A percentile compares a stretch with the other conserved stretches of the same genome.
Conservation (phyloP, 768 basidiomycete species). For the Zangia roseola region DNA sequence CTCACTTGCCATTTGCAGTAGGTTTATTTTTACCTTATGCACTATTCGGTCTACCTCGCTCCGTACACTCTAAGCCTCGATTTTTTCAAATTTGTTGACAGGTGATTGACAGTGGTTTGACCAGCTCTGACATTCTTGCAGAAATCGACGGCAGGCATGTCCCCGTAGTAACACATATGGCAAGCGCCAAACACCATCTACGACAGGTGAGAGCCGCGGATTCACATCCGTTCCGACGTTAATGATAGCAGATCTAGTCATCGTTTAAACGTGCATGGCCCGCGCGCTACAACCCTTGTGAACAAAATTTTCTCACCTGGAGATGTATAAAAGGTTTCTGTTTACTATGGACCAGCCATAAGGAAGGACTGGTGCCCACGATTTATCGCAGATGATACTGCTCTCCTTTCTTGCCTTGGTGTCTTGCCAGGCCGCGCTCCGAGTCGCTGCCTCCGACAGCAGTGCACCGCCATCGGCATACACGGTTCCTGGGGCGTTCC, state of each 20-base stretch:
- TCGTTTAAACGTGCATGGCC: conserved; percentile 2
- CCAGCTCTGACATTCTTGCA: too few relatives aligned
- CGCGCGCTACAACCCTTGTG: neutral
- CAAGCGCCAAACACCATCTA: too few relatives aligned
- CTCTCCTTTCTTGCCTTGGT: neutral
- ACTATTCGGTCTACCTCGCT: too few relatives aligned
- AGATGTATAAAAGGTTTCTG: neutral
- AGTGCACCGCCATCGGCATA: conserved; percentile 35
- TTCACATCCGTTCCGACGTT: too few relatives aligned
- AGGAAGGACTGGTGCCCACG: neutral
- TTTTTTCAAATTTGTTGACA: too few relatives aligned
- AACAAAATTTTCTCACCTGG: neutral
- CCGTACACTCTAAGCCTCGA: too few relatives aligned
- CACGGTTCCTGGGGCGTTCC: conserved; percentile 58
- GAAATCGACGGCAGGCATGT: too few relatives aligned
- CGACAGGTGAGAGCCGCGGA: too few relatives aligned
- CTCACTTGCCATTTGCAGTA: too few relatives aligned
- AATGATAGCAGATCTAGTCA: neutral
- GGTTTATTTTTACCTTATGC: too few relatives aligned
- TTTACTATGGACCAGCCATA: neutral
- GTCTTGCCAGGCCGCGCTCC: neutral
- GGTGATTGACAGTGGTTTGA: too few relatives aligned
- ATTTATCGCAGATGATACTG: neutral
- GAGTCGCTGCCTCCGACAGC: neutral
- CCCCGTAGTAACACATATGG: too few relatives aligned